Evolutionary conservation across 202 grass and related monocot species (phyloP).

Genomic region (Panicum virgatum): DNA sequence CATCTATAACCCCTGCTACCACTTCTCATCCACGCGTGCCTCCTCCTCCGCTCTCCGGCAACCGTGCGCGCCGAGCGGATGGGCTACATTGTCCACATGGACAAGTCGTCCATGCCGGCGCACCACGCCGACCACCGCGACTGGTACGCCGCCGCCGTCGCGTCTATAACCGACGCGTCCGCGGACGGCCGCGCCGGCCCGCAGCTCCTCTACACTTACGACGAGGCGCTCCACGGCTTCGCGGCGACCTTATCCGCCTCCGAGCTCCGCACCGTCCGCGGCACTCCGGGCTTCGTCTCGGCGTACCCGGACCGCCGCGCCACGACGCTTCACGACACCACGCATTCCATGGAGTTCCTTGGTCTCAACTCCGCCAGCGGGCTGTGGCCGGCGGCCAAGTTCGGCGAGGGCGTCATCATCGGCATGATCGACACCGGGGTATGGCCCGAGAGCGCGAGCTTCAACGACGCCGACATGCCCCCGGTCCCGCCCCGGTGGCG

Average conservation of each 20-base stretch:
- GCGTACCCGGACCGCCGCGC: conserved; percentile 48
- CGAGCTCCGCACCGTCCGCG: conserved; percentile 48
- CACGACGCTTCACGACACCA: conserved; percentile 52
- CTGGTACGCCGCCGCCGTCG: conserved; percentile 53
- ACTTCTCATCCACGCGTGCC: conserved; percentile 23
- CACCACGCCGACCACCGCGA: conserved; percentile 38
- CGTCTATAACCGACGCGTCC: neutral
- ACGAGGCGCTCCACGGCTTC: conserved; percentile 76
- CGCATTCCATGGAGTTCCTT: conserved; percentile 74
- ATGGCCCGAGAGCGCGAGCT: conserved; percentile 89
- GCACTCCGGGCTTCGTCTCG: conserved; percentile 53
- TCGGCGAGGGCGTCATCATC: conserved; percentile 79
- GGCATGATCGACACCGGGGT: conserved; percentile 70
- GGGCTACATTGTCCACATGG: conserved; percentile 77
- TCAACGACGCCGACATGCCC: conserved; percentile 46
- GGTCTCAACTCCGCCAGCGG: conserved; percentile 27
- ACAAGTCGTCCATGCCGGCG: conserved; percentile 67
- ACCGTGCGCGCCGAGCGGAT: neutral
- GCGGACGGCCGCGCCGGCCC: neutral
- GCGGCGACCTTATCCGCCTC: conserved; percentile 42
- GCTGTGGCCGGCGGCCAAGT: conserved; percentile 52
- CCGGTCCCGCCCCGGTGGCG: conserved; percentile 58
- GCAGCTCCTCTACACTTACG: conserved; percentile 59
- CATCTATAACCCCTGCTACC: too few species aligned
- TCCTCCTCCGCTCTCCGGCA: neutral